These are phyloP conservation scores for Dicorynia guianensis DNA, from an alignment of 306 rosid genomes.

Conservation along the genomic window DNA sequence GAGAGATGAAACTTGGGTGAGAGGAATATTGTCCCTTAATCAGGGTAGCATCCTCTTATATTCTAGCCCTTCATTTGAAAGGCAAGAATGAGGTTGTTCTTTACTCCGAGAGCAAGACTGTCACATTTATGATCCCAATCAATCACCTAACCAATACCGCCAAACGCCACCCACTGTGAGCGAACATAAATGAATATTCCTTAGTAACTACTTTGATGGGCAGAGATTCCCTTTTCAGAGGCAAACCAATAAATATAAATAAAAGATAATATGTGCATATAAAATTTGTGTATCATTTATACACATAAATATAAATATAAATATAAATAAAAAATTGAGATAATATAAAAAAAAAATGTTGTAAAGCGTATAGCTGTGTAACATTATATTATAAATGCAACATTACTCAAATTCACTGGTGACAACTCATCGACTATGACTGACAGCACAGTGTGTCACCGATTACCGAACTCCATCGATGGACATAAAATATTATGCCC, in stretches of 20 bases:
- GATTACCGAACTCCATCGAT: not conserved
- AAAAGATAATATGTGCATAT: too few species aligned
- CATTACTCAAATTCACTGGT: not conserved
- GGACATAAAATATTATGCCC: not conserved
- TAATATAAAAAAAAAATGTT: too few species aligned
- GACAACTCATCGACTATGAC: slow-evolving; percentile 32
- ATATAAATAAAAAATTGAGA: too few species aligned
- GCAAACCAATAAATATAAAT: not conserved
- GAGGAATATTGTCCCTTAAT: not conserved
- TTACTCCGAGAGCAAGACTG: too few species aligned
- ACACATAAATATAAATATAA: too few species aligned
- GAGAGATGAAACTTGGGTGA: too few species aligned
- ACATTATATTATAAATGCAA: too few species aligned
- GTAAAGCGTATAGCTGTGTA: too few species aligned
- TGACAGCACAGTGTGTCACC: slow-evolving; percentile 1
- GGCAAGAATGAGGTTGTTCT: not conserved
- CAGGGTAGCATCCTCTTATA: not conserved
- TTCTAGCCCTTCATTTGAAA: not conserved
- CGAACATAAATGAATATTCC: too few species aligned
- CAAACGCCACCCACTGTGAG: not conserved
- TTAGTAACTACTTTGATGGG: not conserved
- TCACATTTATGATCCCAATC: not conserved
- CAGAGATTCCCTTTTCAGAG: not conserved
- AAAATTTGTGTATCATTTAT: too few species aligned
- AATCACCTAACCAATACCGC: not conserved